Base-by-base conservation (phyloP, 495 filamentous ascomycete species). In the Aspergillus homomorphus region DNA sequence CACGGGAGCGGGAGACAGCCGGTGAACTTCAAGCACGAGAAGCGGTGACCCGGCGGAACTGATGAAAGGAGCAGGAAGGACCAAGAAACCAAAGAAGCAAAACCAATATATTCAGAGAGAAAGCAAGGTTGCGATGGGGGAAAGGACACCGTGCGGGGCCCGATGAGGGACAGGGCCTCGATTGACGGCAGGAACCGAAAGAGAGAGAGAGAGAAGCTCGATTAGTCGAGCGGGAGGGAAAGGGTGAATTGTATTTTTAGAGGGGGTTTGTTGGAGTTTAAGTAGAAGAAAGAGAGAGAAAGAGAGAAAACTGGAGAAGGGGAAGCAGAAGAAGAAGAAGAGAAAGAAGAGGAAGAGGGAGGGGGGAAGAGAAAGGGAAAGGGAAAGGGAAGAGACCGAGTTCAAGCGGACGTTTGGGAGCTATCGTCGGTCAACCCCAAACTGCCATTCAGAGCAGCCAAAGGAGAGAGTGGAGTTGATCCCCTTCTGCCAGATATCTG, bases 351-450 rank as follows among this genome's bases (percentile, higher is more conserved):
- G 66, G 59, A 67, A 42, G 54, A 57, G 33, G 57, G 45, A 58
- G 46, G 21, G 23, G 48, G 28, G 45, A 53, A 33, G 52, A 48
- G 19, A 46, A 23, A 61, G 14, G 4, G 42, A 44, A 53, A 43
- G 57, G 51, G 60, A 57, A 61, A 64, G 62, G 62, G 67, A 66
- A 77, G 73, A 65, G 69, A 74, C 67, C 71, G 69, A 76, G 66
- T 70, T 38, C 33, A 57, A 69, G 69, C 67, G 58, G 68, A 66
- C 15, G 33, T 38, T 38, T 67, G 65, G 55, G 59, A 70, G 64
- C 63, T 68, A 62, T 59, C 59, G 63, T 58, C 63, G 63, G 60
- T 58, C 53, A 54, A 57, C 60, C 63, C 66, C 57, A 61, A 69
- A n/a, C 30, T 66, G 59, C 63, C 63, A 65, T 65, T 48, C 62